phyloP scores from a whole-genome alignment of 1,284 basidiomycete species.

The Leccinum insolens region DNA sequence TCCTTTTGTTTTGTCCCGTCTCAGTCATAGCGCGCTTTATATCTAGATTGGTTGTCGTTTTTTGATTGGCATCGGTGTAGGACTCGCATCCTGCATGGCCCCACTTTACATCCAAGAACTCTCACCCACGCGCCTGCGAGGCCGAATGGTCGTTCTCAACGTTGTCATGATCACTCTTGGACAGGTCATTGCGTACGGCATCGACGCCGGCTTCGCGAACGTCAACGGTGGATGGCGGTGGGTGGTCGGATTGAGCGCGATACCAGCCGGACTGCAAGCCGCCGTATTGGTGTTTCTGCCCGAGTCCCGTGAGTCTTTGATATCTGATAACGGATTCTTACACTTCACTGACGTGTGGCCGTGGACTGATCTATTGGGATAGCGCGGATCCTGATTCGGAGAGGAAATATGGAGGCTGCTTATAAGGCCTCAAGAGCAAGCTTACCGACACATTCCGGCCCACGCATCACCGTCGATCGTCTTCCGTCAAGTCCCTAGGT shows the following conservation, averaged over 20 bases:
- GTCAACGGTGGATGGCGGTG: constrained; percentile 74
- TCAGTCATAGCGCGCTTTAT: background rate
- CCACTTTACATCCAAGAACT: constrained; percentile 87
- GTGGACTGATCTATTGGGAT: constrained; percentile 2
- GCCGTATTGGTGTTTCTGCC: constrained; percentile 67
- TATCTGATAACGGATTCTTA: background rate
- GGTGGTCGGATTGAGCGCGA: constrained; percentile 79
- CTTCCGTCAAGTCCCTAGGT: constrained; percentile 39
- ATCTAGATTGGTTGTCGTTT: constrained; percentile 71
- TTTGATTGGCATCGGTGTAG: constrained; percentile 71
- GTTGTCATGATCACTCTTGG: constrained; percentile 70
- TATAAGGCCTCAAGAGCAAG: constrained; percentile 45
- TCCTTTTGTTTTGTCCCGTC: background rate
- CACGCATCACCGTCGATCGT: constrained; percentile 33
- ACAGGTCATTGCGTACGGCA: constrained; percentile 78
- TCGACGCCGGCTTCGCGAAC: constrained; percentile 73
- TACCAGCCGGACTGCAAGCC: constrained; percentile 71
- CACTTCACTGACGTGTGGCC: background rate
- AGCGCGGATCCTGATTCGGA: constrained; percentile 76
- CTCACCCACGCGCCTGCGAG: constrained; percentile 74
- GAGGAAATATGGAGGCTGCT: constrained; percentile 53
- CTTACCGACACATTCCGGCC: constrained; percentile 49
- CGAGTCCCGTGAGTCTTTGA: constrained; percentile 66
- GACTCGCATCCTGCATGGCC: constrained; percentile 77
- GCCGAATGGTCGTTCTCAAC: constrained; percentile 75